A percentile compares a stretch with the other conserved stretches of the same genome.
These are phyloP conservation scores for Mortierella sp. DNA, from an alignment of 371 early-diverging fungal genomes.

Conservation along the genomic window DNA sequence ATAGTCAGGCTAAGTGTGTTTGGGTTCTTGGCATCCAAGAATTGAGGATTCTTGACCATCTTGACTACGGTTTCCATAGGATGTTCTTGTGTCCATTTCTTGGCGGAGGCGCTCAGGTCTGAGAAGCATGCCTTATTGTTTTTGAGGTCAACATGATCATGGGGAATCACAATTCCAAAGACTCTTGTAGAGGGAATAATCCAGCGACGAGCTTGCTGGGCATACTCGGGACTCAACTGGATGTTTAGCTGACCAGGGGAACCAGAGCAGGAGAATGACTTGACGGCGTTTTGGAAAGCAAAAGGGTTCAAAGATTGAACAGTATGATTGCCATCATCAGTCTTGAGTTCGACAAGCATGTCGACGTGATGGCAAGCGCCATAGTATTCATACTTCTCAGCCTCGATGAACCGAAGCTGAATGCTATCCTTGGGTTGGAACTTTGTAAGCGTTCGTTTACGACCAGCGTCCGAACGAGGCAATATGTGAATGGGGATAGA, in stretches of 20 bases:
- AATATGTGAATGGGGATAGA: conserved; percentile 25
- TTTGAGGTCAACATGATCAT: conserved; percentile 39
- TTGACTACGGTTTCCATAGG: conserved; percentile 41
- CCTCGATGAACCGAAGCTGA: conserved; percentile 36
- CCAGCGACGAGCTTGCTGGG: conserved; percentile 26
- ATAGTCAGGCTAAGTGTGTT: conserved; percentile 15
- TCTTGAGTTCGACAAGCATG: conserved; percentile 37
- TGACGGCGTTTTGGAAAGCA: conserved; percentile 37
- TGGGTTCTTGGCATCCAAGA: conserved; percentile 12
- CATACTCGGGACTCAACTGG: conserved; percentile 26
- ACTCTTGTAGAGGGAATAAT: conserved; percentile 8
- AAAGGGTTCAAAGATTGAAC: conserved; percentile 37
- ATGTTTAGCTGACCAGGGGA: conserved; percentile 12
- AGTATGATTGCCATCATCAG: conserved; percentile 17
- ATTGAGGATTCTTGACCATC: conserved; percentile 33
- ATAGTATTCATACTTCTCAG: conserved; percentile 12
- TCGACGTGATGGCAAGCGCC: conserved; percentile 41
- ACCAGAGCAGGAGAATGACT: conserved; percentile 22
- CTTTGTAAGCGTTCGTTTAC: conserved; percentile 11
- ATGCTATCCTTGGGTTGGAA: conserved; percentile 26
- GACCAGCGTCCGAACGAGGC: conserved; percentile 23
- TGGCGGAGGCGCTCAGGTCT: conserved; percentile 9
- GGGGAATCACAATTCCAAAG: conserved; percentile 35
- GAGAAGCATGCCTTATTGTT: conserved; percentile 20
- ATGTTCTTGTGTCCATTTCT: not conserved